A percentile compares a stretch with the other conserved stretches of the same genome.
phyloP scores from a whole-genome alignment of 805 yeast species.

The Yamadazyma olivae region DNA sequence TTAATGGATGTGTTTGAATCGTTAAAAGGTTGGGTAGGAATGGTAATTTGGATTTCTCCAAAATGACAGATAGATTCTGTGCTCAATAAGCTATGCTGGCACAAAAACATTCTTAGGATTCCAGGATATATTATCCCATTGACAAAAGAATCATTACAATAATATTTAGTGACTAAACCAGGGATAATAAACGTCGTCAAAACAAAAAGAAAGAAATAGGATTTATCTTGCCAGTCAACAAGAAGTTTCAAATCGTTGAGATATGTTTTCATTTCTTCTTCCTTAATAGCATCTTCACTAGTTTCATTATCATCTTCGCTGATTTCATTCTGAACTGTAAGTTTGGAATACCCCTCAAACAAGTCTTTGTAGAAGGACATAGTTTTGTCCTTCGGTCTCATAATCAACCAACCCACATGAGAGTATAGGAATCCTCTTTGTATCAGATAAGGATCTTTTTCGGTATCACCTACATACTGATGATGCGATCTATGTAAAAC shows the following conservation, averaged over 20 bases:
- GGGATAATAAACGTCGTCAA: constrained; percentile 32
- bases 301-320: constrained; percentile 6
- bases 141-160: constrained; percentile 27
- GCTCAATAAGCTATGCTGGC: constrained; percentile 78
- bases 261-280: constrained; percentile 10
- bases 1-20: constrained; percentile 68
- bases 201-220: constrained; percentile 24
- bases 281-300: constrained; percentile 26
- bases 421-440: constrained; percentile 78
- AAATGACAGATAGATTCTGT: constrained; percentile 83
- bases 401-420: constrained; percentile 85
- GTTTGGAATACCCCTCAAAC: constrained; percentile 28
- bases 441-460: constrained; percentile 82
- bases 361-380: constrained; percentile 28
- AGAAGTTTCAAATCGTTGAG: constrained; percentile 18
- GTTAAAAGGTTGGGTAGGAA: constrained; percentile 49
- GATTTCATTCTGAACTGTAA: constrained; percentile 12
- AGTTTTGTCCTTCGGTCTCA: constrained; percentile 49
- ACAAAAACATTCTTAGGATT: constrained; percentile 60
- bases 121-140: constrained; percentile 66
- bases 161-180: constrained; percentile 17
- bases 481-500: constrained; percentile 87
- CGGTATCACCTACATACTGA: constrained; percentile 78
- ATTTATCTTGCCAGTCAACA: constrained; percentile 34
- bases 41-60: constrained; percentile 58